Percentiles rank a stretch among this genome's conserved stretches.
Conservation (phyloP, 768 basidiomycete species). For the Lentinula sp. region DNA sequence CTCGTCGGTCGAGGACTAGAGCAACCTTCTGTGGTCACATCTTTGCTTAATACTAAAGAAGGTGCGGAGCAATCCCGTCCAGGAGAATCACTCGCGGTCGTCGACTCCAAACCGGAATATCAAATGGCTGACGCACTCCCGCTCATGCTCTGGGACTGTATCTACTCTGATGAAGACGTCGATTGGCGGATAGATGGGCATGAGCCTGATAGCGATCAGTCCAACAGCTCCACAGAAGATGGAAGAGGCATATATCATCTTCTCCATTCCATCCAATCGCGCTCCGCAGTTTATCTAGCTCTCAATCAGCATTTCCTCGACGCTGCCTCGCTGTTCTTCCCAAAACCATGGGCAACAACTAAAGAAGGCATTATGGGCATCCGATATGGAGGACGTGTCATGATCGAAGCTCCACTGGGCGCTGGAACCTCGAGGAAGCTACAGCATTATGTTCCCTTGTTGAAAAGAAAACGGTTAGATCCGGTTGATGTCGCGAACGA, state of each 20-base stretch:
- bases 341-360: constrained; percentile 27
- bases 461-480: constrained; percentile 64
- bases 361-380: constrained; percentile 12
- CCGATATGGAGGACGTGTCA: constrained; percentile 9
- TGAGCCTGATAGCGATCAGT: constrained; percentile 20
- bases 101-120: constrained; percentile 79
- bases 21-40: constrained; percentile 56
- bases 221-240: constrained; percentile 12
- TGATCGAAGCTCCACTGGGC: constrained; percentile 57
- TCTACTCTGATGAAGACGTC: constrained; percentile 59
- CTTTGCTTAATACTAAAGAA: constrained; percentile 66
- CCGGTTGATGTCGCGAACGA: constrained; percentile 70
- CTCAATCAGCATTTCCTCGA: constrained; percentile 62
- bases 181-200: constrained; percentile 64
- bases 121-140: constrained; percentile 92
- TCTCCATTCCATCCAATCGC: constrained; percentile 46
- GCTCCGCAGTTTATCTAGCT: constrained; percentile 59
- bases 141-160: constrained; percentile 88
- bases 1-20: constrained; percentile 83
- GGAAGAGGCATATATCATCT: constrained; percentile 37
- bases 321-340: constrained; percentile 42
- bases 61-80: constrained; percentile 30
- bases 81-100: constrained; percentile 35
- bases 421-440: constrained; percentile 61
- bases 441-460: constrained; percentile 60